phyloP scores from a whole-genome alignment of 2,329 filamentous ascomycete genomes.

The Mycosphaerelloides madeirae region DNA sequence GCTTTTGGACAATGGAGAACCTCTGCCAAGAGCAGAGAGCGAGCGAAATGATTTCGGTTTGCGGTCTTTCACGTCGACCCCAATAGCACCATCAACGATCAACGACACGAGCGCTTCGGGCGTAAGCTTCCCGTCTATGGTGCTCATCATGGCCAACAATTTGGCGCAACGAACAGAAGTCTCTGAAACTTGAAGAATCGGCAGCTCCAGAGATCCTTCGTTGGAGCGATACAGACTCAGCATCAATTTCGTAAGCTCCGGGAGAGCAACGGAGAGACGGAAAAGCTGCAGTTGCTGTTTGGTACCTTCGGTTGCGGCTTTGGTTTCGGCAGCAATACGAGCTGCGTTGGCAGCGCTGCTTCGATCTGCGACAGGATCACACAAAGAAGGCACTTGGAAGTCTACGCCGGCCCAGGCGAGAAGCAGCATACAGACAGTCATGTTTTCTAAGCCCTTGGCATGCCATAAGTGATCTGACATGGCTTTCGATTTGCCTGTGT shows the following conservation, averaged over 20 bases:
- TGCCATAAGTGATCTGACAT: conserved; percentile 96
- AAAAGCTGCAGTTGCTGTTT: conserved; percentile 35
- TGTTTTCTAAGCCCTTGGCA: conserved; percentile 86
- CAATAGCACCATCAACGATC: background rate
- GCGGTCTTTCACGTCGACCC: background rate
- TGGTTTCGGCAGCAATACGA: conserved; percentile 23
- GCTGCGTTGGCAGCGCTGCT: conserved; percentile 20
- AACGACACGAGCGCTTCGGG: conserved; percentile 10
- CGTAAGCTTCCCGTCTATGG: conserved; percentile 58
- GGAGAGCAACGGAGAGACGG: conserved; percentile 56
- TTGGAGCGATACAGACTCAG: conserved; percentile 64
- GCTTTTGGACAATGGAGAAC: conserved; percentile 9
- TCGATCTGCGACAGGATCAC: conserved; percentile 27
- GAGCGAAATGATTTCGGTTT: background rate
- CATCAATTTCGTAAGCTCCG: conserved; percentile 71
- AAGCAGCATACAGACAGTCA: conserved; percentile 75
- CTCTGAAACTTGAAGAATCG: conserved; percentile 67
- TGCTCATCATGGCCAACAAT: conserved; percentile 62
- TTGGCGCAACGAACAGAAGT: conserved; percentile 69
- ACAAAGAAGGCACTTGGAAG: conserved; percentile 59
- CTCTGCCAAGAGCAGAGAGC: conserved; percentile 2
- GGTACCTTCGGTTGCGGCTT: conserved; percentile 19
- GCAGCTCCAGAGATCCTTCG: conserved; percentile 60
- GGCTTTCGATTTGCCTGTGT: conserved; percentile 68
- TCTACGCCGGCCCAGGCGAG: conserved; percentile 79